These are phyloP conservation scores for Fraxinus cuspidata DNA, from an alignment of 257 asterid genomes.

Conservation along the genomic window DNA sequence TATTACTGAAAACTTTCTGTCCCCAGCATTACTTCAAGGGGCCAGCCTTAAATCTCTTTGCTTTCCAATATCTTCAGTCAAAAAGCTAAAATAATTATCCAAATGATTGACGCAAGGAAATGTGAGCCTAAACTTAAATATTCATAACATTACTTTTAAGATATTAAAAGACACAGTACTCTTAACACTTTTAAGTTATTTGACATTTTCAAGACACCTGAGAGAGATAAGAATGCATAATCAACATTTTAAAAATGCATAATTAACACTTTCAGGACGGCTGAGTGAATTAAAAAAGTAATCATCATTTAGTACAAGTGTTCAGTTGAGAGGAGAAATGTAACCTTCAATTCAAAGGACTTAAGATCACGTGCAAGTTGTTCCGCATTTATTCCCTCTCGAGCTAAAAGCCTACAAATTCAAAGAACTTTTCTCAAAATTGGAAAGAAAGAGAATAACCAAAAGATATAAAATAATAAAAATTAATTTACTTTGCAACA, in stretches of 20 bases:
- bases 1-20: too few relatives aligned
- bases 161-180: not conserved
- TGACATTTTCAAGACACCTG: too few relatives aligned
- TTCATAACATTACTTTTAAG: not conserved
- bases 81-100: not conserved
- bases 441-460: conserved; percentile 1
- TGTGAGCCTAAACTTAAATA: not conserved
- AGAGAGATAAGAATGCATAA: not conserved
- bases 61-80: not conserved
- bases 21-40: not conserved
- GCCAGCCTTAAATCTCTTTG: not conserved
- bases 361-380: conserved; percentile 99
- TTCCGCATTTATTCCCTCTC: conserved; percentile 95
- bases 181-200: not conserved
- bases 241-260: too few relatives aligned
- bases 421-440: conserved; percentile 1
- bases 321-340: not conserved
- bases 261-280: too few relatives aligned
- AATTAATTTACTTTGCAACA: not conserved
- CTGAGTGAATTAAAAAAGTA: too few relatives aligned
- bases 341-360: conserved; percentile 91
- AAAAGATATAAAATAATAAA: not conserved
- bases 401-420: conserved; percentile 71
- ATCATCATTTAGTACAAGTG: not conserved
- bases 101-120: not conserved